Evolutionary conservation across 148 eudicot genomes (phyloP).

Genomic region (Chenopodium berlandieri): DNA sequence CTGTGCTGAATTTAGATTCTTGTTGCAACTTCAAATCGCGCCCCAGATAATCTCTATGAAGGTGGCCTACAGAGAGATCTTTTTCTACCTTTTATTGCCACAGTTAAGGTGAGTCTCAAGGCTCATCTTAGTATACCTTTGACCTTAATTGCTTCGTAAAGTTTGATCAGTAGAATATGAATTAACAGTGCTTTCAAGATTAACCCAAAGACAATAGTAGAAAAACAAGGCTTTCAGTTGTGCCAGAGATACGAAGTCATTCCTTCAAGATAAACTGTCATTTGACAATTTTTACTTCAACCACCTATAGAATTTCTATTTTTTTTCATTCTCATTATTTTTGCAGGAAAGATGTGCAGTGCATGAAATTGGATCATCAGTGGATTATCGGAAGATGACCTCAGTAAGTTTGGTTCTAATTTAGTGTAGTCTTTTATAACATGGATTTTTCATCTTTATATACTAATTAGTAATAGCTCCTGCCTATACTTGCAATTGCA

Average conservation of each 20-base stretch:
- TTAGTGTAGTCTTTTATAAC: background rate
- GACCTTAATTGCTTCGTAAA: background rate
- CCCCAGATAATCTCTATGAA: constrained; percentile 90
- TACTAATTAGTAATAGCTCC: background rate
- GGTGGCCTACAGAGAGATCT: constrained; percentile 94
- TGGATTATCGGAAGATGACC: constrained; percentile 80
- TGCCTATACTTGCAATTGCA: constrained; percentile 30
- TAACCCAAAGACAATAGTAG: background rate
- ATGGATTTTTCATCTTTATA: background rate
- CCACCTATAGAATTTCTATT: background rate
- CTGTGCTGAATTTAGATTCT: constrained; percentile 53
- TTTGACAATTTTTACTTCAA: background rate
- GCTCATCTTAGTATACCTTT: background rate
- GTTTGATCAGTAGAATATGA: background rate
- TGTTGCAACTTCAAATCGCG: constrained; percentile 89
- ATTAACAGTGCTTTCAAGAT: background rate
- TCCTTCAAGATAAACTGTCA: background rate
- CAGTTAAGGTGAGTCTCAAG: constrained; percentile 53
- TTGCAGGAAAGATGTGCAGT: constrained; percentile 76
- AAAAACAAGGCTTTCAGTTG: background rate
- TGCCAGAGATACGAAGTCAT: background rate
- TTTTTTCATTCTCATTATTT: constrained; percentile 1
- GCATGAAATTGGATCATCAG: constrained; percentile 81
- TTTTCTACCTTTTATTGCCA: constrained; percentile 79
- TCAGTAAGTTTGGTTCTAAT: constrained; percentile 45